Evolutionary conservation across 805 yeast genomes (phyloP), one percentile per base, ranked within the genome.

Genomic region (Myxozyma mucilagina): DNA sequence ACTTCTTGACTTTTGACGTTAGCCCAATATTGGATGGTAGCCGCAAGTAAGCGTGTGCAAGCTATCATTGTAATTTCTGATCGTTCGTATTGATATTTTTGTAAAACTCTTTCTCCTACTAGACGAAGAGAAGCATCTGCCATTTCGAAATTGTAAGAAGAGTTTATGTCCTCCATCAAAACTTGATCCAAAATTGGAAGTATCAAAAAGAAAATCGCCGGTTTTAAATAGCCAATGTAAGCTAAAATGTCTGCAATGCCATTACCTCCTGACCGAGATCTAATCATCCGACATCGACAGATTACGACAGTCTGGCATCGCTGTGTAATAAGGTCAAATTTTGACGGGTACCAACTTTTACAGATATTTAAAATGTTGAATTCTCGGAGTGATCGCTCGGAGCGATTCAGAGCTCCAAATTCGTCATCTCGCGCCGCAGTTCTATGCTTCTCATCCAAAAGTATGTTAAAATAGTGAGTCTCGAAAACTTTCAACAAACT

Each of bases 71-170:
- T 32, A 11, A 57, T 36, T 41, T 63, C 67, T 6, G 65, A 53
- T 18, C 67, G 50, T 47, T 63, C 67, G 35, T 49, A 63, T 18
- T 61, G 60, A 43, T 63, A 59, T 11, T 47, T 47, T 14, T 42
- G 45, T 32, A 44, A 55, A 18, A 31, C 36, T 16, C 57, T 4
- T 29, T 53, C 47, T 11, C 54, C 60, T 32, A 56, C 34, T 24
- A 60, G 50, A 4, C 57, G 63, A 35, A 54, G 31, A 4, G 43
- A 2, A 13, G 34, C 24, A 16, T 58, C 52, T 18, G 47, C 16
- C 13, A 29, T 38, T 8, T 45, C 38, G n/a, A 13, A 38, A 16
- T 16, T 32, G 11, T 47, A 31, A 4, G 13, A 16, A 5, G 36
- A 18, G 11, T 45, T 11, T n/a, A 54, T 24, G n/a, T 36, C 32